Evolutionary conservation across 495 filamentous ascomycete genomes (phyloP), one percentile per base, ranked within the genome.

Genomic region (Podospora appendiculata): DNA sequence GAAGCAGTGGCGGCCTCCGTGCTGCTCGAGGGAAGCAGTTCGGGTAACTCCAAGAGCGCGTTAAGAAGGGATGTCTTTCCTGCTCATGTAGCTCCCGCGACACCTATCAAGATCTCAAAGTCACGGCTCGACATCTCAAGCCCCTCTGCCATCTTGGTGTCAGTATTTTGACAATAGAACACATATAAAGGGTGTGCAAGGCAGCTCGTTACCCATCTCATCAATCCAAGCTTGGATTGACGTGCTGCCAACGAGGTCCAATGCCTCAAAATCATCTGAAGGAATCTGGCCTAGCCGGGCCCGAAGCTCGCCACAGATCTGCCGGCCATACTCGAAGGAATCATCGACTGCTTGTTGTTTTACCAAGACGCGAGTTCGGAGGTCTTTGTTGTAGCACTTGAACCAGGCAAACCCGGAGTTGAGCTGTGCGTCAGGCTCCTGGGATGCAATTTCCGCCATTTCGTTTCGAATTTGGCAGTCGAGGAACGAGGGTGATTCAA

Each of bases 51-150:
- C 2, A 64, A 25, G 0, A 67, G 45, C 5, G 52, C 53, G 19
- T 67, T 67, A 1, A 64, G n/a, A 0, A 56, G 14, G 0, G 64
- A 58, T 1, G 50, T 67, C 18, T 67, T 66, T 5, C 63, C 61
- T 4, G 58, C 58, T 13, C 63, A 61, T 3, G 61, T 66, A 6
- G 45, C 34, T 0, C 64, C 64, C 2, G 57, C 51, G 6, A 64
- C 57, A n/a, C 61, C 64, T 7, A 62, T 45, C 3, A 57, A 42
- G 13, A 66, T 52, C 19, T 54, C 44, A n/a, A 59, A 58, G 2
- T 47, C 10, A 38, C 32, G 8, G 32, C 32, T 13, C 17, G 17
- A 32, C 43, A 3, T 32, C 10, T 32, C 17, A 32, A 25, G 9
- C 13, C 19, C 12, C 8, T 42, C 43, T 33, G 10, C 19, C 11